These are phyloP conservation scores for Escallonia rubra DNA, from an alignment of 129 eudicot genomes.

Conservation along the genomic window DNA sequence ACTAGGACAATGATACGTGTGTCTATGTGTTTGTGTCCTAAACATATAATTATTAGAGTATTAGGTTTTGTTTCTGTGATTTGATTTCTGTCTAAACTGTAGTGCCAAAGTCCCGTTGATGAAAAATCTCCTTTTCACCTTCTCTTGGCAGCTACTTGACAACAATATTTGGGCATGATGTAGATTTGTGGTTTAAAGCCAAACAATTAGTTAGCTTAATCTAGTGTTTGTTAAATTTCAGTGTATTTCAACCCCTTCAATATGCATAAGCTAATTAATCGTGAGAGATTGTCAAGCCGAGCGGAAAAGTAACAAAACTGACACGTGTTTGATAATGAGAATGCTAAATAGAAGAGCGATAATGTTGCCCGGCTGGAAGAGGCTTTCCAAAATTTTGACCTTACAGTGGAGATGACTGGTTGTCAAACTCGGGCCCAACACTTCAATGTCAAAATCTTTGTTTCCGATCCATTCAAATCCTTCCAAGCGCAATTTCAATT, in stretches of 20 bases:
- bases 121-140: conserved; percentile 25
- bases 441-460: too few species aligned
- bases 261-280: too few species aligned
- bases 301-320: background rate
- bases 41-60: background rate
- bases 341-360: too few species aligned
- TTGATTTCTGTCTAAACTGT: too few species aligned
- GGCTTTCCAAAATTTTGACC: too few species aligned
- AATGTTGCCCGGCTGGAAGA: too few species aligned
- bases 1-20: background rate
- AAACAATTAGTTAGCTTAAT: background rate
- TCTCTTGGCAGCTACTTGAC: conserved; percentile 12
- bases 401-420: too few species aligned
- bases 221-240: background rate
- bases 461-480: too few species aligned
- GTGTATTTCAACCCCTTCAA: too few species aligned
- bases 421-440: too few species aligned
- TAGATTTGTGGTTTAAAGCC: background rate
- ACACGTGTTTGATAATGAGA: too few species aligned
- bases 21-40: background rate
- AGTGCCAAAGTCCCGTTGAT: conserved; percentile 1
- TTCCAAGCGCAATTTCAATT: too few species aligned
- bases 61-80: background rate
- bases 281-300: background rate
- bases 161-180: background rate